Conservation (phyloP, 306 rosid species). For the Heteromeles arbutifolia region DNA sequence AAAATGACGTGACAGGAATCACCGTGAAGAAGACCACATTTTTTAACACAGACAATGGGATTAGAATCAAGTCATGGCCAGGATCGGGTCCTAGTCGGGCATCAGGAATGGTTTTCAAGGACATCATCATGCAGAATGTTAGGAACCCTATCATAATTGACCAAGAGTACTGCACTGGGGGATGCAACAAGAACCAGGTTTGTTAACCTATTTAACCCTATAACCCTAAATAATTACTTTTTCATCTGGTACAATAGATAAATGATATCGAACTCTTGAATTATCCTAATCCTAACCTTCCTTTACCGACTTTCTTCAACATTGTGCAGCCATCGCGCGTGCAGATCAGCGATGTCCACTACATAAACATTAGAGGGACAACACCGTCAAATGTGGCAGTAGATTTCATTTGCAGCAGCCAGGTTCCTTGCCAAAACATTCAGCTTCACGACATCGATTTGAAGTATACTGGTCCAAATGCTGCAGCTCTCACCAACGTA, state of each 20-base stretch:
- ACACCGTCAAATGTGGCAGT: conserved; percentile 36
- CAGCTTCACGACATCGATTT: conserved; percentile 37
- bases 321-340: conserved; percentile 47
- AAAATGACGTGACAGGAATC: conserved; percentile 30
- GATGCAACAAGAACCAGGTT: conserved; percentile 13
- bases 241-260: not conserved
- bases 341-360: conserved; percentile 28
- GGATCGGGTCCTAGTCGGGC: conserved; percentile 32
- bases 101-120: conserved; percentile 24
- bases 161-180: conserved; percentile 23
- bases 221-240: not conserved
- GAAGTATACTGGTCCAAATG: conserved; percentile 1
- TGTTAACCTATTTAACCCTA: not conserved
- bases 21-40: conserved; percentile 26
- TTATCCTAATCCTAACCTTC: not conserved
- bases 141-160: conserved; percentile 38
- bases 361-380: conserved; percentile 47
- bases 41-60: conserved; percentile 24
- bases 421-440: conserved; percentile 46
- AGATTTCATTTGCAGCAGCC: conserved; percentile 49
- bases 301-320: not conserved
- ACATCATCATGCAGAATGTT: conserved; percentile 26
- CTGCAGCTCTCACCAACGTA: conserved; percentile 10
- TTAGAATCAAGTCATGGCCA: conserved; percentile 46
- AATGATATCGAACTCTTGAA: not conserved